These are phyloP conservation scores for Fusarium continuum DNA, from an alignment of 2,329 filamentous ascomycete genomes.

Conservation along the genomic window DNA sequence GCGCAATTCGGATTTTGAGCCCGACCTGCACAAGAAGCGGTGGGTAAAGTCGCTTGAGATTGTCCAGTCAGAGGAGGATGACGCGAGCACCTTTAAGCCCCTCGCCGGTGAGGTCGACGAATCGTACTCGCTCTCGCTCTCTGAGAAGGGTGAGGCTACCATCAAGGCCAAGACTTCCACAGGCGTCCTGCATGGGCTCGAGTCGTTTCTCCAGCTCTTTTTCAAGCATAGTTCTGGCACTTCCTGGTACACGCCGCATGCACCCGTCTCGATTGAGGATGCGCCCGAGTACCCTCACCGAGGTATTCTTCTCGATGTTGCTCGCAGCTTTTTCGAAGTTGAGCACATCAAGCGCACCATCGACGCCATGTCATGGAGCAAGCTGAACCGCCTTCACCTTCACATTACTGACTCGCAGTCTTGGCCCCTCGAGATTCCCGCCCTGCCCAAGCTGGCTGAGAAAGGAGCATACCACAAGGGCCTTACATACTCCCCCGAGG, in stretches of 20 bases:
- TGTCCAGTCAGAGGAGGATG: slow-evolving; percentile 62
- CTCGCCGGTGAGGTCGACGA: slow-evolving; percentile 74
- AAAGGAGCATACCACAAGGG: slow-evolving; percentile 77
- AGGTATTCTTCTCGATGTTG: slow-evolving; percentile 81
- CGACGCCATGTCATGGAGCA: slow-evolving; percentile 79
- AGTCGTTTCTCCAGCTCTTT: slow-evolving; percentile 83
- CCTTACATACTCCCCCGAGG: slow-evolving; percentile 72
- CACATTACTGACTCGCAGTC: slow-evolving; percentile 86
- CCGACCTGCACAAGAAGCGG: slow-evolving; percentile 55
- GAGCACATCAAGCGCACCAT: slow-evolving; percentile 77
- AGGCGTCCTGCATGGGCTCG: slow-evolving; percentile 77
- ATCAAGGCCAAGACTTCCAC: slow-evolving; percentile 73
- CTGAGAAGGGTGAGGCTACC: slow-evolving; percentile 64
- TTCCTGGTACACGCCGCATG: slow-evolving; percentile 72
- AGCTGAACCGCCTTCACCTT: slow-evolving; percentile 83
- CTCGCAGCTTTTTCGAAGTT: slow-evolving; percentile 75
- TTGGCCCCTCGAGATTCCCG: slow-evolving; percentile 83
- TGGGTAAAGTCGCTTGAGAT: slow-evolving; percentile 70
- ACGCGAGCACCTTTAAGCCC: slow-evolving; percentile 68
- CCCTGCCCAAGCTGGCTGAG: slow-evolving; percentile 72
- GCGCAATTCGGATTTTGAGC: slow-evolving; percentile 72
- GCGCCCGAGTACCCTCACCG: slow-evolving; percentile 78
- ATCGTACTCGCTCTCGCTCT: slow-evolving; percentile 74
- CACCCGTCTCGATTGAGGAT: slow-evolving; percentile 78
- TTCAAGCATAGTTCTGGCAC: slow-evolving; percentile 70